phyloP scores from a whole-genome alignment of 2,329 filamentous ascomycete genomes.

The Lachnellula subtilissima region DNA sequence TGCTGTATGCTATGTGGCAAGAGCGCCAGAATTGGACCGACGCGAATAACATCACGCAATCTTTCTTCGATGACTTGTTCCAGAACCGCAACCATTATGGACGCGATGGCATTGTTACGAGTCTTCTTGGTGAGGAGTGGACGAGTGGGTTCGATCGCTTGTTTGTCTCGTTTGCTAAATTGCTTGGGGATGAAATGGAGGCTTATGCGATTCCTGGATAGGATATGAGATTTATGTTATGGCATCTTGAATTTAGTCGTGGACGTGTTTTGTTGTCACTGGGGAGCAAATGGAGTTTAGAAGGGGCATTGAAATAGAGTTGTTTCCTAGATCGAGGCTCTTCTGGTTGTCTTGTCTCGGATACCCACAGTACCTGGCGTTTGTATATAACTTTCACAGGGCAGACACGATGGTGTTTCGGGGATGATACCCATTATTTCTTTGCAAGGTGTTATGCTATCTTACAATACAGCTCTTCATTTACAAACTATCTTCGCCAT shows the following conservation, averaged over 20 bases:
- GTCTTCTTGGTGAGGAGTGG: neutral
- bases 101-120: neutral
- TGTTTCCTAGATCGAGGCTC: neutral
- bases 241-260: neutral
- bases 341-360: neutral
- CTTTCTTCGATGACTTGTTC: neutral
- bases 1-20: neutral
- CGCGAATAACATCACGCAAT: neutral
- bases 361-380: neutral
- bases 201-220: neutral
- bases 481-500: neutral
- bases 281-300: neutral
- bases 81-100: neutral
- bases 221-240: neutral
- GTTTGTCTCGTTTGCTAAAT: neutral
- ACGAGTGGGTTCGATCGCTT: neutral
- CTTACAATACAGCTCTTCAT: neutral
- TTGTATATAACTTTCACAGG: no score
- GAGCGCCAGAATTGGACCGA: neutral
- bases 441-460: neutral
- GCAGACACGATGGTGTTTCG: neutral
- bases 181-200: neutral
- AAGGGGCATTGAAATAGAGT: neutral
- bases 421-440: neutral
- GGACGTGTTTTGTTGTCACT: neutral